Base-by-base conservation (phyloP, 2,329 filamentous ascomycete species). In the Sporothrix schenckii region DNA sequence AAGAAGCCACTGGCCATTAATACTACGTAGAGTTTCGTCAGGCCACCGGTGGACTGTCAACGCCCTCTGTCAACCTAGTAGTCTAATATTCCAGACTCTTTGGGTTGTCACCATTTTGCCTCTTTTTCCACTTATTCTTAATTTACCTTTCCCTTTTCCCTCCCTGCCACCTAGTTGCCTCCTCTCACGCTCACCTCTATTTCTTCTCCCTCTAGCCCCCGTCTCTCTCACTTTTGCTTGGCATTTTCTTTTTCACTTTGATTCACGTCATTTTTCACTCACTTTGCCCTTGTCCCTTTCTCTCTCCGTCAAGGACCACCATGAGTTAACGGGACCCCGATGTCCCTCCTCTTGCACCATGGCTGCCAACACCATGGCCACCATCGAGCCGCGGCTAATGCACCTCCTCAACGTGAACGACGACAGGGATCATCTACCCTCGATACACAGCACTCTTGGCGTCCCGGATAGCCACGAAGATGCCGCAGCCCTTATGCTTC, bases 381-480 rank as follows among this genome's bases (percentile, higher is more conserved):
- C 87, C 77, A 89, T 89, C 80, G 88, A 90, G 83, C 88, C 88
- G 77, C 86, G 87, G 77, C 82, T 90, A 74, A 90, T 89, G 77
- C 87, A 89, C 78, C 80, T 89, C 74, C 82, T 89, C 76, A 89
- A 89, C 79, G 85, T 70, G 54, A 74, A 74, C 67, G 73, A 87
- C 76, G 83, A 82, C 65, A 82, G 81, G 54, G 71, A 70, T 19
- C 72, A 73, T n/a, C 71, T 74, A 2, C 73, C 73, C 3, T 73
- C 73, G 30, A 74, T 74, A 52, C 72, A 81, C 82, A 73, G 83
- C 84, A 60, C 82, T 82, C 74, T 80, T 81, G 75, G 81, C 80
- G 72, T 80, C 16, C 52, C 69, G 7, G 50, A n/a, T 39, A 53
- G n/a, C n/a, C 41, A 60, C 24, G 68, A 70, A 34, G 70, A 72